A percentile compares a stretch with the other conserved stretches of the same genome.
These are phyloP conservation scores for Ephemerocybe angulata DNA, from an alignment of 768 basidiomycete genomes.

Conservation along the genomic window DNA sequence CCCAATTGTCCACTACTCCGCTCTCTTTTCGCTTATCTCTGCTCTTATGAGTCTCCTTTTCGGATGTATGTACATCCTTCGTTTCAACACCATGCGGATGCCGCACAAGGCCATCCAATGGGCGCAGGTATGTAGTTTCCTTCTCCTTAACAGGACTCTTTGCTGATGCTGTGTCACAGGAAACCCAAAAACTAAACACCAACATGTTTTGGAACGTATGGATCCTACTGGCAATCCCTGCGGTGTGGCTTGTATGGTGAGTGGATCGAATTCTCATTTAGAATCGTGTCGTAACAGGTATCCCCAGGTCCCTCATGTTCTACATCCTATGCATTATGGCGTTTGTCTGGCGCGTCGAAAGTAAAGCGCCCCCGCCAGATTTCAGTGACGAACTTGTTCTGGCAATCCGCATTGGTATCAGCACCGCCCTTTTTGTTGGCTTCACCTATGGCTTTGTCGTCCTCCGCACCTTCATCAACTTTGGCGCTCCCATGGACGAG, in stretches of 20 bases:
- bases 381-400: background rate
- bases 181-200: slow-evolving; percentile 38
- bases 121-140: slow-evolving; percentile 43
- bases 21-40: slow-evolving; percentile 53
- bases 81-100: slow-evolving; percentile 62
- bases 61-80: slow-evolving; percentile 62
- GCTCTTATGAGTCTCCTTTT: slow-evolving; percentile 60
- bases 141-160: background rate
- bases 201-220: slow-evolving; percentile 58
- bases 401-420: slow-evolving; percentile 37
- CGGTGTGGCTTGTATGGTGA: slow-evolving; percentile 60
- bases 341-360: slow-evolving; percentile 47
- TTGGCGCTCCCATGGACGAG: slow-evolving; percentile 41
- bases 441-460: slow-evolving; percentile 51
- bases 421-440: slow-evolving; percentile 46
- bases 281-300: background rate
- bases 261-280: background rate
- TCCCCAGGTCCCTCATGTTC: slow-evolving; percentile 51
- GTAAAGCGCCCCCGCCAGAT: background rate
- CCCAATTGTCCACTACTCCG: slow-evolving; percentile 53
- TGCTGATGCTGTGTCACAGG: slow-evolving; percentile 29
- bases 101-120: slow-evolving; percentile 62
- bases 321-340: slow-evolving; percentile 57
- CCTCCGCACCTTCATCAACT: slow-evolving; percentile 49
- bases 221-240: slow-evolving; percentile 65